phyloP scores from a whole-genome alignment of 2,329 filamentous ascomycete species.

The Penicillium olsonii region DNA sequence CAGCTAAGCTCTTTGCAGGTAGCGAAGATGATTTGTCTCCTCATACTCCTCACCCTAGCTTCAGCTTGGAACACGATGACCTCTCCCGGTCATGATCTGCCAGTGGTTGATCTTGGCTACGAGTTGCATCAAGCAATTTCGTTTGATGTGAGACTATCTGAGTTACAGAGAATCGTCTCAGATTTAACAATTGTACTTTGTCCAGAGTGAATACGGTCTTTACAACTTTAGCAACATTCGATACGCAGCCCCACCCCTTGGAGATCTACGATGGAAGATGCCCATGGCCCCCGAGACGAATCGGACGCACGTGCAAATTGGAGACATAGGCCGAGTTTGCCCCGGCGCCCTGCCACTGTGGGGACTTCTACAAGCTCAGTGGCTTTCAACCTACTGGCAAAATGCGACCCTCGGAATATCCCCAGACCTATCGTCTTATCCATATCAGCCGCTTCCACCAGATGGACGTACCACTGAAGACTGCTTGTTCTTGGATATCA shows the following conservation, averaged over 20 bases:
- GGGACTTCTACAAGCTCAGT: neutral
- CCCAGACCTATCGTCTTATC: neutral
- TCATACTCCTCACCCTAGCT: no score
- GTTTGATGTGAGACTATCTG: neutral
- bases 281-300: neutral
- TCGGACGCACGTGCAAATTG: neutral
- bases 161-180: neutral
- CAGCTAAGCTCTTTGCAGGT: no score
- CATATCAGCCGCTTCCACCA: neutral
- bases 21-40: no score
- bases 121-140: neutral
- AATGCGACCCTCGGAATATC: neutral
- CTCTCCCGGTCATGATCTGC: neutral
- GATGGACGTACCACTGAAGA: neutral
- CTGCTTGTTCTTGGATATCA: neutral
- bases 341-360: neutral
- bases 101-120: slow-evolving; percentile 1
- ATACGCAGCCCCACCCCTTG: neutral
- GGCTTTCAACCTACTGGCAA: neutral
- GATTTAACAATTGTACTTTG: neutral
- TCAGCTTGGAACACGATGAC: no score
- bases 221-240: slow-evolving; percentile 1
- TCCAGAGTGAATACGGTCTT: neutral
- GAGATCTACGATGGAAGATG: neutral
- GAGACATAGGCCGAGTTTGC: neutral